phyloP scores from a whole-genome alignment of 2,329 filamentous ascomycete genomes.

The Orbilia oligospora region DNA sequence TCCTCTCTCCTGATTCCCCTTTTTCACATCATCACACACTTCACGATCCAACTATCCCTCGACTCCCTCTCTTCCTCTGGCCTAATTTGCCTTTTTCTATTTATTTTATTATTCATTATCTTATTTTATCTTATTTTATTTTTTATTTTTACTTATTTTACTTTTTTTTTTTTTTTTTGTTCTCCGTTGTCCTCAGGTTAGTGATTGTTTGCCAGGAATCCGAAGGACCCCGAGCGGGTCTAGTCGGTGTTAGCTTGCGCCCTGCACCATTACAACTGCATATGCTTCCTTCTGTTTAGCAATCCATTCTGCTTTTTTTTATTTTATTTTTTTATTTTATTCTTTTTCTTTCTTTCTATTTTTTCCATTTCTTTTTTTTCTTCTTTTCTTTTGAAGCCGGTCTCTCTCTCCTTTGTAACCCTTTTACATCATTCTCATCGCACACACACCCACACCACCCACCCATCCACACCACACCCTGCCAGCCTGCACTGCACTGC shows the following conservation, averaged over 20 bases:
- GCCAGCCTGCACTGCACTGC: conserved; percentile 8
- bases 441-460: conserved; percentile 12
- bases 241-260: conserved; percentile 12
- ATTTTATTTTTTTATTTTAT: no score
- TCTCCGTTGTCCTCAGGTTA: conserved; percentile 6
- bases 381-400: conserved; percentile 37
- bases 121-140: no score
- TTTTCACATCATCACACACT: conserved; percentile 23
- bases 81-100: conserved; percentile 15
- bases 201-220: conserved; percentile 49
- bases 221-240: conserved; percentile 49
- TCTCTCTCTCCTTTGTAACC: conserved; percentile 56
- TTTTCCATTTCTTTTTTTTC: no score
- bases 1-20: conserved; percentile 35
- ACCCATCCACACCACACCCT: conserved; percentile 5
- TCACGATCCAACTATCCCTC: not conserved
- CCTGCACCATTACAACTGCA: conserved; percentile 10
- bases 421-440: conserved; percentile 60
- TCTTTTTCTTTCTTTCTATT: conserved; percentile 27
- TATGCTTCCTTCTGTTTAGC: conserved; percentile 1
- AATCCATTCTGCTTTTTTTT: conserved; percentile 14
- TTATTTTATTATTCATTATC: not conserved
- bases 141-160: no score
- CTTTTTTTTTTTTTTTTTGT: not conserved
- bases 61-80: conserved; percentile 1